A percentile compares a stretch with the other conserved stretches of the same genome.
These are phyloP conservation scores for Eurotiales sp. DNA, from an alignment of 2,329 filamentous ascomycete species.

Conservation along the genomic window DNA sequence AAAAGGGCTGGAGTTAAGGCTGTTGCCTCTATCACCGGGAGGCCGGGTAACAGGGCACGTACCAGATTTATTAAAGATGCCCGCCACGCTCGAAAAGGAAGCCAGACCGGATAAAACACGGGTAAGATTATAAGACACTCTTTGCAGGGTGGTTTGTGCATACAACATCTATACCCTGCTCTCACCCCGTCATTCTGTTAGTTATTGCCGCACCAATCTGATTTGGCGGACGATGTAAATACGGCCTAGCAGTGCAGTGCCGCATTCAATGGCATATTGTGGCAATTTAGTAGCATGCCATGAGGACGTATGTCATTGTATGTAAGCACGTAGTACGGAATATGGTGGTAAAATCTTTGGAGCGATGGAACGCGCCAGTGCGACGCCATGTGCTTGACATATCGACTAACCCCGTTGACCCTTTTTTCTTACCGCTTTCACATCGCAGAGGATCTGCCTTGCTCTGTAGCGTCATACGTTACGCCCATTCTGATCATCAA, in stretches of 20 bases:
- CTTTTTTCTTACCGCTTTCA: background rate
- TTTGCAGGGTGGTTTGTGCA: background rate
- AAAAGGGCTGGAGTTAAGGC: no score
- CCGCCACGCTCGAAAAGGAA: background rate
- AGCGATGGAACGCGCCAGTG: conserved; percentile 2
- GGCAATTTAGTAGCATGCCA: no score
- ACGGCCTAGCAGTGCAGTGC: no score
- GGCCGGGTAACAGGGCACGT: no score
- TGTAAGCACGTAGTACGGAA: no score
- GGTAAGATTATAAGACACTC: background rate
- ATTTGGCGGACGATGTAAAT: no score
- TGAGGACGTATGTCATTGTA: no score
- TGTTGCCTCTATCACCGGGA: no score
- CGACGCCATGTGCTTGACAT: conserved; percentile 9
- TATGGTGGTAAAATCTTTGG: background rate
- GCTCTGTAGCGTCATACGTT: background rate
- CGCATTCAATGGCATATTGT: no score
- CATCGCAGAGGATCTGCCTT: background rate
- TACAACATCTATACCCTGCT: no score
- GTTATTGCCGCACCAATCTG: background rate
- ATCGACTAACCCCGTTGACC: background rate
- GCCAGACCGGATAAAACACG: background rate
- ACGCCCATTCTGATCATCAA: background rate
- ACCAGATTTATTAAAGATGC: no score
- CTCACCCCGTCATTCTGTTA: no score